A percentile compares a stretch with the other conserved stretches of the same genome.
Conservation (phyloP, 2,329 filamentous ascomycete genomes). For the Epichloe hybrida region DNA sequence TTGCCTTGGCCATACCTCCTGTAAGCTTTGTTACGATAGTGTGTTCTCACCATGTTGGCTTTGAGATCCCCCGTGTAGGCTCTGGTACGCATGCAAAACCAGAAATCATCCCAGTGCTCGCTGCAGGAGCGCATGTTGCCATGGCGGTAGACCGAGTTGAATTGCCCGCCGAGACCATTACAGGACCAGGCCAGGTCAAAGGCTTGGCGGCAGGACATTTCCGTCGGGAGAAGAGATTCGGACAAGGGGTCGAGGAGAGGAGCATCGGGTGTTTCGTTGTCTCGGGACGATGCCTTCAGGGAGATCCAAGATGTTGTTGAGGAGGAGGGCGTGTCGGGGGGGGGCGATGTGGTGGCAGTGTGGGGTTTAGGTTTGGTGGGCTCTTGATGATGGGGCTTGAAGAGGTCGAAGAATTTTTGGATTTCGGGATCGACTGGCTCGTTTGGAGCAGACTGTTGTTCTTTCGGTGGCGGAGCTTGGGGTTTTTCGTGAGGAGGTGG, state of each 20-base stretch:
- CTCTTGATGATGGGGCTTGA: constrained; percentile 20
- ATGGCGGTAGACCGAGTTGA: constrained; percentile 80
- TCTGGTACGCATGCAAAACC: constrained; percentile 89
- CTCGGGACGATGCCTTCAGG: constrained; percentile 17
- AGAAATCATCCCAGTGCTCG: constrained; percentile 86
- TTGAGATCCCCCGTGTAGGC: constrained; percentile 45
- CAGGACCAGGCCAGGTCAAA: constrained; percentile 95
- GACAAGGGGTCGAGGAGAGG: constrained; percentile 34
- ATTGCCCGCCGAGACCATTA: constrained; percentile 81
- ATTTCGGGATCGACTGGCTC: constrained; percentile 34
- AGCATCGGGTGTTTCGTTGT: constrained; percentile 9
- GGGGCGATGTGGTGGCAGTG: constrained; percentile 13
- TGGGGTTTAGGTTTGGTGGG: constrained; percentile 9
- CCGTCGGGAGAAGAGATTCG: constrained; percentile 60
- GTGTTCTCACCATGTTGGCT: constrained; percentile 47
- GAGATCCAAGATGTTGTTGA: constrained; percentile 22
- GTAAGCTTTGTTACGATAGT: constrained; percentile 52
- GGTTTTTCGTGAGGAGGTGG: constrained; percentile 10
- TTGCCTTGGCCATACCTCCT: constrained; percentile 48
- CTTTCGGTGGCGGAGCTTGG: constrained; percentile 10
- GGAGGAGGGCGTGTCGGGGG: constrained; percentile 18
- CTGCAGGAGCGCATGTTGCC: constrained; percentile 64
- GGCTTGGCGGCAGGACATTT: constrained; percentile 77
- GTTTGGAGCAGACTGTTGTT: constrained; percentile 12
- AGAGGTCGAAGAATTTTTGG: constrained; percentile 37